Conservation (phyloP, 352 stramenopile species). For the Phytophthora megakarya region DNA sequence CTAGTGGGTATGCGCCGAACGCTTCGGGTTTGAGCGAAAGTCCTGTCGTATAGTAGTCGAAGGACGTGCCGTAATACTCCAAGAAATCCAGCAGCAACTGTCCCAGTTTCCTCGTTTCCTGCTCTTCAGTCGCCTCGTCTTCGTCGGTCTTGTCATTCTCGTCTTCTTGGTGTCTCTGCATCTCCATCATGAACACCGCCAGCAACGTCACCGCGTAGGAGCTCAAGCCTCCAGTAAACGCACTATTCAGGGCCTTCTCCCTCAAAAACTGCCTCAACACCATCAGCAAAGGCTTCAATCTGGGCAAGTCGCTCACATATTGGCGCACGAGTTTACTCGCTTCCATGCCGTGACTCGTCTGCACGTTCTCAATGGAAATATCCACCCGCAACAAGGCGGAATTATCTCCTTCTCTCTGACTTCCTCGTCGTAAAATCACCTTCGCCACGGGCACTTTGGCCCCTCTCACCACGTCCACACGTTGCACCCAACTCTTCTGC, state of each 20-base stretch:
- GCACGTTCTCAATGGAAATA: slow-evolving; percentile 89
- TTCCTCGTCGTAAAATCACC: slow-evolving; percentile 60
- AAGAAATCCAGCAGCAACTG: slow-evolving; percentile 87
- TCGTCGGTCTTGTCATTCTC: slow-evolving; percentile 2
- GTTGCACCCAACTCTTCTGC: slow-evolving; percentile 72
- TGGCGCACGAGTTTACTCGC: slow-evolving; percentile 82
- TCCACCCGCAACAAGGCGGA: slow-evolving; percentile 68
- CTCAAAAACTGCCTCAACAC: slow-evolving; percentile 88
- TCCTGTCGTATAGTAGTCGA: slow-evolving; percentile 77
- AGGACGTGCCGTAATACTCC: slow-evolving; percentile 89
- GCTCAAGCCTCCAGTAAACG: slow-evolving; percentile 88
- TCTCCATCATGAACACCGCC: slow-evolving; percentile 81
- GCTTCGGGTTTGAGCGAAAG: slow-evolving; percentile 82
- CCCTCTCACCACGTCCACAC: slow-evolving; percentile 80
- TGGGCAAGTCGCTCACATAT: slow-evolving; percentile 68
- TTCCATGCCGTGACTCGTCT: slow-evolving; percentile 80
- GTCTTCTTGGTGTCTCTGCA: slow-evolving; percentile 60
- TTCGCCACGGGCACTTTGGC: slow-evolving; percentile 90
- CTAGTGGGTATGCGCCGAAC: slow-evolving; percentile 81
- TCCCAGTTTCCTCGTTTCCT: slow-evolving; percentile 44
- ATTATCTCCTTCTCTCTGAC: slow-evolving; percentile 26
- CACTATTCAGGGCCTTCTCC: slow-evolving; percentile 89
- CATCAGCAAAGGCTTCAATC: slow-evolving; percentile 81
- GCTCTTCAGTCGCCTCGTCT: slow-evolving; percentile 21
- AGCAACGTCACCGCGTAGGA: slow-evolving; percentile 89